A percentile compares a stretch with the other conserved stretches of the same genome.
Conservation (phyloP, 345 rosid species). For the Populus pruinosa region DNA sequence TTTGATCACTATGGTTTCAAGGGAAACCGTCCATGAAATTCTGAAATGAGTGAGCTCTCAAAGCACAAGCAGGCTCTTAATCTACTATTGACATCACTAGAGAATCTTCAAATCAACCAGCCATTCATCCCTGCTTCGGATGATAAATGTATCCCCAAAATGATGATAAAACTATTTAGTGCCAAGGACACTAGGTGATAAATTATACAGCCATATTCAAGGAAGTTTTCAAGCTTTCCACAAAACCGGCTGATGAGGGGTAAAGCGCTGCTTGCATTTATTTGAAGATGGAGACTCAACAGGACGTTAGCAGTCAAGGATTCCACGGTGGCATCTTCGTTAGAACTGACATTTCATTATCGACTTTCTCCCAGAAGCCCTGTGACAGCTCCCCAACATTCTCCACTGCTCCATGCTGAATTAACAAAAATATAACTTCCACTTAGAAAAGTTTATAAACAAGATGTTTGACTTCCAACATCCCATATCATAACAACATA, state of each 20-base stretch:
- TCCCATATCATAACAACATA: no score
- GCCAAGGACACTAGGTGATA: not conserved
- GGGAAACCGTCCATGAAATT: not conserved
- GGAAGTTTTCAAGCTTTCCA: not conserved
- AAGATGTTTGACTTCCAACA: not conserved
- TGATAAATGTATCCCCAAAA: not conserved
- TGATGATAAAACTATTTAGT: not conserved
- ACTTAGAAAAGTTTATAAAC: not conserved
- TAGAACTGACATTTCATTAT: not conserved
- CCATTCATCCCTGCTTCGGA: no score
- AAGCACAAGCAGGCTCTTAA: no score
- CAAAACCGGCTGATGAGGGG: not conserved
- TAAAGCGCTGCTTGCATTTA: not conserved
- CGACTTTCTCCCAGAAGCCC: conserved; percentile 6
- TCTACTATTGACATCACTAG: no score
- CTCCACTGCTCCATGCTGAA: conserved; percentile 74
- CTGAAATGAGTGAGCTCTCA: no score
- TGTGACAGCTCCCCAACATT: conserved; percentile 49
- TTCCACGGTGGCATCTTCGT: not conserved
- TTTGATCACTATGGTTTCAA: not conserved
- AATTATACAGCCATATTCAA: not conserved
- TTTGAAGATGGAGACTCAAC: not conserved
- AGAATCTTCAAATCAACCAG: no score
- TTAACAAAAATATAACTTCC: not conserved
- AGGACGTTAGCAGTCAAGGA: not conserved